These are phyloP conservation scores for Suillus spraguei DNA, from an alignment of 768 basidiomycete species.

Conservation along the genomic window DNA sequence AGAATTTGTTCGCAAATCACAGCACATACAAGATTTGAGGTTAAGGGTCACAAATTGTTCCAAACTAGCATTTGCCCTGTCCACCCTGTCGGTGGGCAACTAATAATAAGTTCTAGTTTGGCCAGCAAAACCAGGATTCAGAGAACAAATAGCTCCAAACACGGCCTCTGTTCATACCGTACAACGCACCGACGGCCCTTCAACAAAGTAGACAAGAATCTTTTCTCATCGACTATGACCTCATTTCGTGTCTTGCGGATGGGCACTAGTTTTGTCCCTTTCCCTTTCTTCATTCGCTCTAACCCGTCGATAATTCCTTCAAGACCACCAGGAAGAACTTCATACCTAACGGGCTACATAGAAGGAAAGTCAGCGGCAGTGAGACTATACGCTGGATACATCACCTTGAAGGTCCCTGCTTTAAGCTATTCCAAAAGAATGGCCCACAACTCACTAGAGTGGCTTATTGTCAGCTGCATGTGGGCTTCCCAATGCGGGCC, in stretches of 20 bases:
- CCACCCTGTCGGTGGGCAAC: too few relatives aligned
- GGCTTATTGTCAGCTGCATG: conserved; percentile 20
- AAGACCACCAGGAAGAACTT: conserved; percentile 45
- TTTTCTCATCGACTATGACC: background rate
- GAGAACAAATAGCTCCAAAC: too few relatives aligned
- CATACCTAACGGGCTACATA: conserved; percentile 39
- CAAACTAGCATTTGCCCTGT: background rate
- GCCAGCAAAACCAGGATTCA: too few relatives aligned
- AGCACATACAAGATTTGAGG: background rate
- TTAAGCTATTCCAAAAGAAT: conserved; percentile 28
- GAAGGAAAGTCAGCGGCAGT: background rate
- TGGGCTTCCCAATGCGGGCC: conserved; percentile 23
- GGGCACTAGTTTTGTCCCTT: conserved; percentile 46
- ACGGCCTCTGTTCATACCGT: too few relatives aligned
- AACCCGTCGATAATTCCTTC: conserved; percentile 39
- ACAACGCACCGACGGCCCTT: background rate
- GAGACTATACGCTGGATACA: conserved; percentile 8
- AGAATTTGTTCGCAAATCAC: too few relatives aligned
- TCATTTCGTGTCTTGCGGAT: conserved; percentile 40
- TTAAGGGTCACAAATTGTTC: background rate
- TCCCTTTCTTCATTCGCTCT: conserved; percentile 34
- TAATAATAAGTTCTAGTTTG: too few relatives aligned
- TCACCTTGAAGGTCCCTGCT: conserved; percentile 29
- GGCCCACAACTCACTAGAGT: conserved; percentile 24
- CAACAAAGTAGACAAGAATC: background rate